Conservation (phyloP, 2,329 filamentous ascomycete genomes). For the Sclerotinia borealis region DNA sequence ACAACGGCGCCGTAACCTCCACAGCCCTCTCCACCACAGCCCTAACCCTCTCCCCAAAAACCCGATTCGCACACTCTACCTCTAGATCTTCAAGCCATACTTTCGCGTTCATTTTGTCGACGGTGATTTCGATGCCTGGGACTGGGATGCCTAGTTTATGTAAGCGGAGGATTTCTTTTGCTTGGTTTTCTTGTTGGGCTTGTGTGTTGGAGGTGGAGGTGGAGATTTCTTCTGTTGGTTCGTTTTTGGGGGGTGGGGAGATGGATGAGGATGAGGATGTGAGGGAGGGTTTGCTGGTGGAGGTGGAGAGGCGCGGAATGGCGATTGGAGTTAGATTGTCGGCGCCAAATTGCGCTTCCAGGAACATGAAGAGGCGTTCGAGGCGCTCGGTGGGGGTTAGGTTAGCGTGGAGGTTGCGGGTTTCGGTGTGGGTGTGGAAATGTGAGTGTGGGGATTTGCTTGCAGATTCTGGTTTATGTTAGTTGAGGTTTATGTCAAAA, state of each 20-base stretch:
- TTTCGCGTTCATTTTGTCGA: conserved; percentile 80
- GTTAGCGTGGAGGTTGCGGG: conserved; percentile 67
- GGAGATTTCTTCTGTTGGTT: too few relatives aligned
- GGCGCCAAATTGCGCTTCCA: conserved; percentile 90
- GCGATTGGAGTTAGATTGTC: conserved; percentile 76
- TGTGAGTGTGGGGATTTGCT: conserved; percentile 51
- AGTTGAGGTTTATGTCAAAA: too few relatives aligned
- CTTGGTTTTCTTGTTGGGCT: conserved; percentile 28
- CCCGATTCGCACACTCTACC: conserved; percentile 75
- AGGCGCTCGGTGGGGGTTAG: conserved; percentile 70
- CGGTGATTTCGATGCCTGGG: conserved; percentile 77
- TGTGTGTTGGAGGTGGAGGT: background rate
- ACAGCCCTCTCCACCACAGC: conserved; percentile 86
- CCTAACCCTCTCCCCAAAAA: conserved; percentile 76
- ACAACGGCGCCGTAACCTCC: conserved; percentile 76
- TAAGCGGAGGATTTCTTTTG: conserved; percentile 66
- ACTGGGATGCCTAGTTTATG: conserved; percentile 84
- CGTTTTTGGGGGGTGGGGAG: background rate
- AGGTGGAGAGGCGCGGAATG: conserved; percentile 48
- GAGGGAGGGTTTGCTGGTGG: conserved; percentile 30
- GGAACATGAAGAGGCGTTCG: conserved; percentile 84
- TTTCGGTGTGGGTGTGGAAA: conserved; percentile 30
- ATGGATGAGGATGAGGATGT: conserved; percentile 11
- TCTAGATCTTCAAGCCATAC: conserved; percentile 91
- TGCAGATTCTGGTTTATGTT: conserved; percentile 45